Percentiles rank a stretch among this genome's conserved stretches.
These are phyloP conservation scores for Sporothrix humicola DNA, from an alignment of 2,329 filamentous ascomycete species.

Conservation along the genomic window DNA sequence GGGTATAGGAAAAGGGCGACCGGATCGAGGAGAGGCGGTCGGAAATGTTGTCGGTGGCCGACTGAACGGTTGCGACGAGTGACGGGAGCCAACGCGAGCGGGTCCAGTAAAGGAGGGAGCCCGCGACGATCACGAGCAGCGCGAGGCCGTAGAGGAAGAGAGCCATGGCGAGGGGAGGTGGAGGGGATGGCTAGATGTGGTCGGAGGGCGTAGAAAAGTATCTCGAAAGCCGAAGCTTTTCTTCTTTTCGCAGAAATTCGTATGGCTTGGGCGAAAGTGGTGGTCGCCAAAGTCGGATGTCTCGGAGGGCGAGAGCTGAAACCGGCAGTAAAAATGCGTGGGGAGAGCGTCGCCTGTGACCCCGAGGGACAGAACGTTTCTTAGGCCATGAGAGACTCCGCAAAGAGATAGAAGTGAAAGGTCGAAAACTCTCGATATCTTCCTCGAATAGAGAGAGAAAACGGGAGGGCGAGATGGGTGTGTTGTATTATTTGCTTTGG, in stretches of 20 bases:
- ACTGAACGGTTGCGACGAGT: constrained; percentile 58
- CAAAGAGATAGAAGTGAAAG: neutral
- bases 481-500: neutral
- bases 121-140: constrained; percentile 72
- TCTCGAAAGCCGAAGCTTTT: neutral
- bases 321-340: neutral
- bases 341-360: constrained; percentile 11
- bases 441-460: neutral
- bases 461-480: neutral
- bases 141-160: constrained; percentile 81
- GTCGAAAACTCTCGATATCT: constrained; percentile 7
- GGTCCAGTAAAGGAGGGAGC: constrained; percentile 80
- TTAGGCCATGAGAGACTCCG: constrained; percentile 26
- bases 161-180: constrained; percentile 61
- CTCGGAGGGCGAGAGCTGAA: constrained; percentile 19
- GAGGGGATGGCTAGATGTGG: neutral
- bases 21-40: constrained; percentile 57
- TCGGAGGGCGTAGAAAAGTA: neutral
- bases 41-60: constrained; percentile 46
- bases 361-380: constrained; percentile 1
- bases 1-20: constrained; percentile 61
- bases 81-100: constrained; percentile 76
- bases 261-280: neutral
- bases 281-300: constrained; percentile 7
- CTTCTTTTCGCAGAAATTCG: neutral